phyloP scores from a whole-genome alignment of 2,329 filamentous ascomycete species.

The Hyphodiscus sp. region DNA sequence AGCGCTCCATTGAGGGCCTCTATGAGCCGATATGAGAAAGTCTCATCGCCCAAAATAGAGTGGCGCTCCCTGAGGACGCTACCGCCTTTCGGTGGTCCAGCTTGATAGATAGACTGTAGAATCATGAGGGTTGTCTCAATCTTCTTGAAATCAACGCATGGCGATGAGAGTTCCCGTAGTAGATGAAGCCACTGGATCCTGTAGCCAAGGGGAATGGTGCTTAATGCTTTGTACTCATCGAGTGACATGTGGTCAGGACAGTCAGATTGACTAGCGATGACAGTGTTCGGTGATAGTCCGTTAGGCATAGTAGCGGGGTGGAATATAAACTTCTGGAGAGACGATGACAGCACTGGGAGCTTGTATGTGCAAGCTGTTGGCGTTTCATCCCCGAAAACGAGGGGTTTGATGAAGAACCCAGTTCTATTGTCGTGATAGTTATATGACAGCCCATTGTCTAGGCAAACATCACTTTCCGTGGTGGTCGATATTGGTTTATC shows the following conservation, averaged over 20 bases:
- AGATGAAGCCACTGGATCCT: conserved; percentile 50
- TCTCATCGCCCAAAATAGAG: conserved; percentile 26
- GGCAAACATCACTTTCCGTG: too few species aligned
- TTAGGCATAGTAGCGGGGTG: too few species aligned
- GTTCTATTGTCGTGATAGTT: conserved; percentile 5
- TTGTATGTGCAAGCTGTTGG: too few species aligned
- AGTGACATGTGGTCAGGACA: conserved; percentile 44
- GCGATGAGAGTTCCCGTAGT: conserved; percentile 40
- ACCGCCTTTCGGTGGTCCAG: conserved; percentile 30
- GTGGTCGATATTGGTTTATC: too few species aligned
- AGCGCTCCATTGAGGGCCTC: conserved; percentile 28
- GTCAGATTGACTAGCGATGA: conserved; percentile 40
- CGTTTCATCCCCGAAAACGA: too few species aligned
- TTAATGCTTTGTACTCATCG: conserved; percentile 48
- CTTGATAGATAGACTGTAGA: conserved; percentile 43
- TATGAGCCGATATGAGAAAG: conserved; percentile 32
- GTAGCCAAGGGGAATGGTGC: conserved; percentile 40
- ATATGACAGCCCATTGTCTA: neutral
- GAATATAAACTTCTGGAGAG: conserved; percentile 1
- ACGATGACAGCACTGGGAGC: neutral
- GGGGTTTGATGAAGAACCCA: neutral
- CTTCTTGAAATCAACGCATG: conserved; percentile 44
- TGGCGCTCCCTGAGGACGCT: conserved; percentile 31
- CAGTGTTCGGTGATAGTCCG: conserved; percentile 15
- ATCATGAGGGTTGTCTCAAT: conserved; percentile 41